Evolutionary conservation across 345 rosid species (phyloP).

Genomic region (Gossypium stocksii): DNA sequence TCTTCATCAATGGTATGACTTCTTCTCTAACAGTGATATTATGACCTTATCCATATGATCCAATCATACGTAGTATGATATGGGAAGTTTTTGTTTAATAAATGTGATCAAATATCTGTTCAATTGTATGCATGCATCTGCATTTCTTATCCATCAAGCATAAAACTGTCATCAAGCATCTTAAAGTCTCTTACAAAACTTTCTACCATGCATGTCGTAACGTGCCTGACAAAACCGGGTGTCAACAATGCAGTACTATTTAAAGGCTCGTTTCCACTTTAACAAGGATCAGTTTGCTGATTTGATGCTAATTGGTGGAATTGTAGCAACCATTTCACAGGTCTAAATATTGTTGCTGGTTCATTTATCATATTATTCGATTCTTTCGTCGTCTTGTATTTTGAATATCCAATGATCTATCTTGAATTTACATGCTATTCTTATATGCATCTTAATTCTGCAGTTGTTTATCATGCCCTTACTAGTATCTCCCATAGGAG

Average conservation of each 20-base stretch:
- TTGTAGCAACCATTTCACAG: conserved; percentile 63
- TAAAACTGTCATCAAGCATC: not conserved
- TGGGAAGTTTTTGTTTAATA: not conserved
- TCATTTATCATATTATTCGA: not conserved
- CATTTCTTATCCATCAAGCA: not conserved
- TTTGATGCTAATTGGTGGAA: conserved; percentile 48
- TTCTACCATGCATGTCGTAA: no score
- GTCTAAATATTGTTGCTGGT: conserved; percentile 19
- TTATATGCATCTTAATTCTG: conserved; percentile 15
- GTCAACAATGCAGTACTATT: conserved; percentile 53
- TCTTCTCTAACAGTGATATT: not conserved
- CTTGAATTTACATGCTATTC: not conserved
- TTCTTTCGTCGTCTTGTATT: not conserved
- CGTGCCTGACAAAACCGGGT: no score
- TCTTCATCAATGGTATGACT: conserved; percentile 54
- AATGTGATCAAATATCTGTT: not conserved
- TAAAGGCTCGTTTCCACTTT: conserved; percentile 89
- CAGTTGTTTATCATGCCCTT: conserved; percentile 74
- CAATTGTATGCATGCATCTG: not conserved
- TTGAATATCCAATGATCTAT: not conserved
- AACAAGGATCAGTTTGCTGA: conserved; percentile 75
- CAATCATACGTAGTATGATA: not conserved
- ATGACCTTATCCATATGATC: not conserved
- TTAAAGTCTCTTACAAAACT: not conserved
- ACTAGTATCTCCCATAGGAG: conserved; percentile 50